Evolutionary conservation across 2,329 filamentous ascomycete species (phyloP), one percentile per base, ranked within the genome.

Genomic region (Dothiorella sarmentorum): DNA sequence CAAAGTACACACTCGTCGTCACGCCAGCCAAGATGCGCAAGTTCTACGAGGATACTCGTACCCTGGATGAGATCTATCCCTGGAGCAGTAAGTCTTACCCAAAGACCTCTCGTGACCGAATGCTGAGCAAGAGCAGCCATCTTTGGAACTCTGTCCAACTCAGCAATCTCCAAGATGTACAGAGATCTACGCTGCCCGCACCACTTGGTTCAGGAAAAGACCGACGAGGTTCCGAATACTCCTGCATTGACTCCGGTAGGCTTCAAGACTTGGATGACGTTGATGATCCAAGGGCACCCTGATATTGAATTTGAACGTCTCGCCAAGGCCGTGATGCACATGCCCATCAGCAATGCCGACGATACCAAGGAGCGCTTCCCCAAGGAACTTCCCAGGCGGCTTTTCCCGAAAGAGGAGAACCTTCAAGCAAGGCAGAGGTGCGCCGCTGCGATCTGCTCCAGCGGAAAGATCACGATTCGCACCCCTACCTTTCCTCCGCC

Each of bases 261-360:
- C 7, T 80, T 80, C 58, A 68, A 77, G 40, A 66, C 68, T 17
- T 96, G 90, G 86, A 85, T 89, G 76, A 86, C 84, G 1, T 78
- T 84, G 37, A 82, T 90, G 70, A 87, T 93, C 35, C 82, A 85
- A 63, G 88, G 90, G 1, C 85, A 91, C 63, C 91, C 91, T 0
- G 85, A 91, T 38, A 80, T 84, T 45, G 91, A 96, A 71, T 87
- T 85, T 60, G 80, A 82, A 40, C 84, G 91, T 9, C 77, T 96
- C 4, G 79, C 84, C 42, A 85, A 82, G 59, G 83, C 90, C 20
- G 82, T 92, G 3, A 71, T 84, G 3, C 81, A 86, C 43, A 83
- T 92, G 72, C 88, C 90, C 0, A 88, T 95, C 65, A 85, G 71
- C 65, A 84, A 86, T 57, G 79, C 85, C 0, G 78, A 80, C 57